These are phyloP conservation scores for Solanum etuberosum DNA, from an alignment of 257 asterid species.

Conservation along the genomic window DNA sequence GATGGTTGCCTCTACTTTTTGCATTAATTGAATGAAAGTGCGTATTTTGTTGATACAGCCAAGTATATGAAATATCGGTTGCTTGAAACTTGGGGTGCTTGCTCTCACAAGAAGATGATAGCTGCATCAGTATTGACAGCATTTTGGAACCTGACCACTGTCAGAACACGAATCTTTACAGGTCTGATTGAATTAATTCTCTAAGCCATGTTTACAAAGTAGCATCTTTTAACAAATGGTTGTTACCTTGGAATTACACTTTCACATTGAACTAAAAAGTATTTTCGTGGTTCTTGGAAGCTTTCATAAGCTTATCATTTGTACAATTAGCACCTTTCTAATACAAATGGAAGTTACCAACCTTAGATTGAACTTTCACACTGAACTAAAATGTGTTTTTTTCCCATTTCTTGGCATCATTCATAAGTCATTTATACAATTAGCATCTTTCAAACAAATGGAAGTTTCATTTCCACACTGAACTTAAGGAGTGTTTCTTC, in stretches of 20 bases:
- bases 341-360: background rate
- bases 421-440: background rate
- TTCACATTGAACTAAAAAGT: background rate
- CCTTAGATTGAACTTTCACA: background rate
- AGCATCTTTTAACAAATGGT: background rate
- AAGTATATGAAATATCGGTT: constrained; percentile 29
- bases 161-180: constrained; percentile 66
- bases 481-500: background rate
- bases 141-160: constrained; percentile 77
- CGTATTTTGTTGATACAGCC: constrained; percentile 19
- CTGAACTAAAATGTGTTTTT: background rate
- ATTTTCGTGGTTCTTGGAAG: constrained; percentile 26
- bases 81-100: constrained; percentile 57
- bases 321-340: background rate
- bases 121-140: constrained; percentile 62
- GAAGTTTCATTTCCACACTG: background rate
- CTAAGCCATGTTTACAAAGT: background rate
- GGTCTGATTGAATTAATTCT: constrained; percentile 22
- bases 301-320: constrained; percentile 24
- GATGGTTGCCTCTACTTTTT: background rate
- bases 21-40: background rate
- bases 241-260: background rate
- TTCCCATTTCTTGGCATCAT: background rate
- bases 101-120: constrained; percentile 71
- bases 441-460: background rate